Conservation (phyloP, 1,284 basidiomycete genomes). For the Omphalotus olearius region DNA sequence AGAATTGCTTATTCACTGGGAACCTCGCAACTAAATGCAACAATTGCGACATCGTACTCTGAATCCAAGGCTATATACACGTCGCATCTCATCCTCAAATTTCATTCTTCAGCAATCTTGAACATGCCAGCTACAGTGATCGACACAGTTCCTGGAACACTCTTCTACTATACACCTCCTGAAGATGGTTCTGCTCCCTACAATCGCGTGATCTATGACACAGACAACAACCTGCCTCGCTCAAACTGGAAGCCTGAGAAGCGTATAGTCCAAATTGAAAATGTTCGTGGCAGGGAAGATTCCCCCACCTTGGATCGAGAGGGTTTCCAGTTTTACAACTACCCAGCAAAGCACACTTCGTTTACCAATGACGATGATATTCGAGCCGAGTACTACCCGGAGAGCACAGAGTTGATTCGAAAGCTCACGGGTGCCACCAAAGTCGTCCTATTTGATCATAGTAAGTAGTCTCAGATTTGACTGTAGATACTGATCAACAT, state of each 20-base stretch:
- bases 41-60: not conserved
- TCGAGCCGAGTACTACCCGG: slow-evolving; percentile 44
- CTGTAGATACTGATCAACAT: not conserved
- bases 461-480: slow-evolving; percentile 23
- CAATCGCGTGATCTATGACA: slow-evolving; percentile 2
- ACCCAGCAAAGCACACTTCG: slow-evolving; percentile 20
- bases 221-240: not conserved
- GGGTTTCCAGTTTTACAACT: slow-evolving; percentile 41
- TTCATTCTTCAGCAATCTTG: not conserved
- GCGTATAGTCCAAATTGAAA: slow-evolving; percentile 20
- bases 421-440: slow-evolving; percentile 45
- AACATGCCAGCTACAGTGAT: slow-evolving; percentile 2
- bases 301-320: slow-evolving; percentile 40
- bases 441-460: slow-evolving; percentile 55
- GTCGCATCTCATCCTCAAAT: too few relatives aligned
- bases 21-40: too few relatives aligned
- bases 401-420: slow-evolving; percentile 47
- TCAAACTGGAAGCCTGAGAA: slow-evolving; percentile 6
- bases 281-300: slow-evolving; percentile 41
- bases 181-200: slow-evolving; percentile 8
- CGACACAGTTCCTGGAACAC: slow-evolving; percentile 2
- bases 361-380: slow-evolving; percentile 40
- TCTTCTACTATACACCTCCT: slow-evolving; percentile 10
- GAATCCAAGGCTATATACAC: too few relatives aligned
- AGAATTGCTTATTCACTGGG: slow-evolving; percentile 4